Base-by-base conservation (phyloP, 257 asterid genomes). In the Marsdenia floribunda region DNA sequence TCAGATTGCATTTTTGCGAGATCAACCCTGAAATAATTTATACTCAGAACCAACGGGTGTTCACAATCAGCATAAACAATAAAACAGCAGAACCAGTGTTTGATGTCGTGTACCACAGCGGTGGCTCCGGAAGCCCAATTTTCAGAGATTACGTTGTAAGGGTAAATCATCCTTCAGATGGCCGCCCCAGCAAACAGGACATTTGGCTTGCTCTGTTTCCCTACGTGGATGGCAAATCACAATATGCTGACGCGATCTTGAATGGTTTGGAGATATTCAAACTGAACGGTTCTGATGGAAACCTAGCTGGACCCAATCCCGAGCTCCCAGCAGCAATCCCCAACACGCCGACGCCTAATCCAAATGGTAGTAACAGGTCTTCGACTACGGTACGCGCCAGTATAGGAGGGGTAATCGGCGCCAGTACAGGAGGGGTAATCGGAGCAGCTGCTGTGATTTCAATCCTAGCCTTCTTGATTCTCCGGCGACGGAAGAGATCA, bases 221-320 rank as follows among this genome's bases (percentile, higher is more conserved):
- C 49, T 6, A 44, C 49, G 6, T 8, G 49, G 49, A 2, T 8
- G 0, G 2, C 49, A 44, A 44, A 44, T 11, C 90, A 4, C 0
- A 0, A 6, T 84, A 55, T 21, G 0, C 0, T 0, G 83, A 19
- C 57, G 87, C 83, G 7, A 38, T 86, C 68, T 85, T 90, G 59
- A 90, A 88, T 72, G 96, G 96, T 1, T 54, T 90, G 2, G 96
- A 88, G 75, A 83, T 90, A n/a, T 88, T 87, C 81, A 90, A 85
- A 73, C 75, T 90, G 76, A 88, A 24, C 65, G 79, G 68, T 3
- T 2, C 84, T 0, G 44, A 1, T 3, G 63, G 82, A 53, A 88
- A 76, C 57, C 82, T 90, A 0, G 90, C 89, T 2, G 92, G 81
- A 1, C 73, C 84, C 24, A 90, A 90, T 70, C 88, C 89, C 40